Percentiles rank a stretch among this genome's conserved stretches.
Evolutionary conservation across 2,329 filamentous ascomycete genomes (phyloP).

Genomic region (Elsinoe batatas): DNA sequence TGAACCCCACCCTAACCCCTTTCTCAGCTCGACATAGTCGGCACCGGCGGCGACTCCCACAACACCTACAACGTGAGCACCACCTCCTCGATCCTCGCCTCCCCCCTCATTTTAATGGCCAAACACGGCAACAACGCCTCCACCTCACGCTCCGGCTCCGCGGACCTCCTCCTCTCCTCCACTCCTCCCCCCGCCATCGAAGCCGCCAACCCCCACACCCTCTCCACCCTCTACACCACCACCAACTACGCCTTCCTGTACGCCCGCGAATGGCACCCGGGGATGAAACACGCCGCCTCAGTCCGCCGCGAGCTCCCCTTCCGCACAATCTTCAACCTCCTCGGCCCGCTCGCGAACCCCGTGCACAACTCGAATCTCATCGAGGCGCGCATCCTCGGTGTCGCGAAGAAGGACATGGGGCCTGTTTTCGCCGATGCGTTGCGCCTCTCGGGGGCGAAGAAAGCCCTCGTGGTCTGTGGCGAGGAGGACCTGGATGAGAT

Average conservation of each 20-base stretch:
- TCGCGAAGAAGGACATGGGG: constrained; percentile 78
- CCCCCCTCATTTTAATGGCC: constrained; percentile 70
- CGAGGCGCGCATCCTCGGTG: constrained; percentile 87
- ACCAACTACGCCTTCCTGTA: constrained; percentile 95
- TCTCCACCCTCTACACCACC: constrained; percentile 61
- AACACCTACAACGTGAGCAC: constrained; percentile 98
- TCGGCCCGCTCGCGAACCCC: constrained; percentile 87
- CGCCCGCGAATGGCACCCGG: constrained; percentile 90
- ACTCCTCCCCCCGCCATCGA: constrained; percentile 64
- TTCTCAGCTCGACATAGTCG: constrained; percentile 76
- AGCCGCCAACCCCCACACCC: constrained; percentile 61
- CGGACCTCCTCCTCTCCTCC: constrained; percentile 69
- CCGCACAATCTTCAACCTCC: constrained; percentile 94
- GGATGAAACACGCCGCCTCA: constrained; percentile 79
- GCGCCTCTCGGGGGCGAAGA: constrained; percentile 61
- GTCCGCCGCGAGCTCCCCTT: constrained; percentile 83
- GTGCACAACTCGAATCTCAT: constrained; percentile 60
- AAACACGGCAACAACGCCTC: constrained; percentile 96
- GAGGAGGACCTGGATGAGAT: constrained; percentile 93
- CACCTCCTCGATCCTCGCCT: constrained; percentile 84
- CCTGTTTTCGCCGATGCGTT: constrained; percentile 83
- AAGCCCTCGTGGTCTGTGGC: constrained; percentile 85
- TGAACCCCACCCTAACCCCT: not conserved
- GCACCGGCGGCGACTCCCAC: constrained; percentile 91
- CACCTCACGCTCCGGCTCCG: constrained; percentile 90